Conservation (phyloP, 2,329 filamentous ascomycete genomes). For the Xylariaceae sp. region DNA sequence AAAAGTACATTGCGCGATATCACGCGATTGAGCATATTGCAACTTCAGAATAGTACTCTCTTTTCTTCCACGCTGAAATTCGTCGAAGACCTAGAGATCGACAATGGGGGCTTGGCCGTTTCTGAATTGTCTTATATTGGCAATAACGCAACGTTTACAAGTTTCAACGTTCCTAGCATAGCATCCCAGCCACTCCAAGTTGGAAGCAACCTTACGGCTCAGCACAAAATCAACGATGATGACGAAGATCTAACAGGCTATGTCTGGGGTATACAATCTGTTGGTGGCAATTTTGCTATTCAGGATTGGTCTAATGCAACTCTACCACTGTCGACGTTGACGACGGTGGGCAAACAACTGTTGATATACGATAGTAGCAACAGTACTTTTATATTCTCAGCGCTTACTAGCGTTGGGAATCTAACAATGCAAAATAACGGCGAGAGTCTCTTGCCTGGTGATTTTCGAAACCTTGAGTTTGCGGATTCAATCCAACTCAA, state of each 20-base stretch:
- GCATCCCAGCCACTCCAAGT: neutral
- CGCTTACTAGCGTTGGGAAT: neutral
- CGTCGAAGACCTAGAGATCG: neutral
- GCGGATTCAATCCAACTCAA: conserved; percentile 2
- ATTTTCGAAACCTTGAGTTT: conserved; percentile 3
- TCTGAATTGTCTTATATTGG: neutral
- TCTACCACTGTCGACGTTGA: neutral
- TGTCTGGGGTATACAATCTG: neutral
- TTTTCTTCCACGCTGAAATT: neutral
- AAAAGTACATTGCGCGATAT: neutral
- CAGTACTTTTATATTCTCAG: neutral
- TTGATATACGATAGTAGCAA: neutral
- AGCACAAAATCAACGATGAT: neutral
- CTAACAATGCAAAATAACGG: neutral
- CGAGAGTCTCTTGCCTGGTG: conserved; percentile 4
- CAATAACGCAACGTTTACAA: neutral
- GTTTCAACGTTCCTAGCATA: neutral
- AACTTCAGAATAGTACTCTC: neutral
- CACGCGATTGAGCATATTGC: neutral
- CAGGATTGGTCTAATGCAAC: neutral
- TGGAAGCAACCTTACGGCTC: neutral
- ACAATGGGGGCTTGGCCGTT: neutral
- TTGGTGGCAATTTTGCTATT: neutral
- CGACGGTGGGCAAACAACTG: neutral
- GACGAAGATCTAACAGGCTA: neutral